Evolutionary conservation across 768 basidiomycete species (phyloP).

Genomic region (Trichaptum fuscoviolaceum): DNA sequence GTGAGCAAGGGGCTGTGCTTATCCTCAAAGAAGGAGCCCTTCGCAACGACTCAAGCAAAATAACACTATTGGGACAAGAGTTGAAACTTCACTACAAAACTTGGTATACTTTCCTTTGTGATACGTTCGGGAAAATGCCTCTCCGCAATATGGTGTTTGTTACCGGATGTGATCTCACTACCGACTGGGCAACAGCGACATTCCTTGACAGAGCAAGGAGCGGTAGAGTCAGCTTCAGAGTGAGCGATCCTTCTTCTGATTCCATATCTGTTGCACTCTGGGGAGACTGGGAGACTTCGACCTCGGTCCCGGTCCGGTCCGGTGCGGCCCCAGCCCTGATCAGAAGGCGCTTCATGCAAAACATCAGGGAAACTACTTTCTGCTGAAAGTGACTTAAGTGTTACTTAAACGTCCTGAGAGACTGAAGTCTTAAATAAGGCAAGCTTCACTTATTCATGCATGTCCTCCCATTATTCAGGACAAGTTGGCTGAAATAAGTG

Average conservation of each 20-base stretch:
- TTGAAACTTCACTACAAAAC: neutral
- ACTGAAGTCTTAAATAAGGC: no score
- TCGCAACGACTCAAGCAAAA: neutral
- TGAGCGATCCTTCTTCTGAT: neutral
- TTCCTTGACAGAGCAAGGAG: neutral
- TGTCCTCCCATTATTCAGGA: no score
- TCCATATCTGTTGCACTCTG: no score
- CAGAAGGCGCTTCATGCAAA: neutral
- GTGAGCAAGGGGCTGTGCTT: neutral
- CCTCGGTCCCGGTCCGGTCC: no score
- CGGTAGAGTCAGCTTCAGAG: neutral
- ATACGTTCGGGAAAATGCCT: neutral
- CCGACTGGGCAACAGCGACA: conserved; percentile 5
- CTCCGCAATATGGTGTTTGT: conserved; percentile 1
- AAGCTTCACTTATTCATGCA: no score
- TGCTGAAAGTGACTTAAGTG: no score
- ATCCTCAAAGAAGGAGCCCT: neutral
- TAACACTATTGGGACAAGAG: neutral
- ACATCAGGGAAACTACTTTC: no score
- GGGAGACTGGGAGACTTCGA: no score
- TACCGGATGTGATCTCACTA: conserved; percentile 3
- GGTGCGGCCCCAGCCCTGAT: neutral
- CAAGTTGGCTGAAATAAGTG: no score
- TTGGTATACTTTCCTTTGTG: neutral
- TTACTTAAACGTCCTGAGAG: no score